phyloP scores from a whole-genome alignment of 805 yeast genomes.

The Tetrapisispora namnaoensis region DNA sequence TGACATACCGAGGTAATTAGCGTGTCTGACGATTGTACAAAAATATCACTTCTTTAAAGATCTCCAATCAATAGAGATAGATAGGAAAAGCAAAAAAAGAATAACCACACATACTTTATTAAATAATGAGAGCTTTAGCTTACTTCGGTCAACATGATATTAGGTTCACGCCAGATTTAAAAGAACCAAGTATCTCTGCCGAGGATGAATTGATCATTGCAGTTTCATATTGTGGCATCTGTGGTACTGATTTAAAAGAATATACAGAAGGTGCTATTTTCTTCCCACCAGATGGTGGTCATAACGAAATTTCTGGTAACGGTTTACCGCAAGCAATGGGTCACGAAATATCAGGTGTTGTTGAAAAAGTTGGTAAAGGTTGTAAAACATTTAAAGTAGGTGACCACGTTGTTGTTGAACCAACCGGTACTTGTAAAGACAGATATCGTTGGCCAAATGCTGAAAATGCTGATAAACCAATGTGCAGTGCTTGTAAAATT shows the following conservation, averaged over 20 bases:
- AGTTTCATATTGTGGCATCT: slow-evolving; percentile 49
- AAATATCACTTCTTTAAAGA: no score
- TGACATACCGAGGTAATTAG: no score
- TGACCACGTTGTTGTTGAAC: slow-evolving; percentile 54
- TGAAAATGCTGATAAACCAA: slow-evolving; percentile 18
- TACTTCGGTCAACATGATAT: slow-evolving; percentile 39
- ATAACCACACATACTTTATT: neutral
- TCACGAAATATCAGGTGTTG: slow-evolving; percentile 44
- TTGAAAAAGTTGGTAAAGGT: slow-evolving; percentile 36
- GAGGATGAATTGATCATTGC: slow-evolving; percentile 36
- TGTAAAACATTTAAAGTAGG: slow-evolving; percentile 40
- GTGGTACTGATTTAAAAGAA: slow-evolving; percentile 56
- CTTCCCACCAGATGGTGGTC: slow-evolving; percentile 34
- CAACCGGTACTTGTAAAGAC: slow-evolving; percentile 49
- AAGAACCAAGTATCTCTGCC: slow-evolving; percentile 30
- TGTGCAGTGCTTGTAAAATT: slow-evolving; percentile 41
- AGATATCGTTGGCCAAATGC: slow-evolving; percentile 32
- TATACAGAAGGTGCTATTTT: slow-evolving; percentile 51
- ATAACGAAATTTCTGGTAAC: slow-evolving; percentile 33
- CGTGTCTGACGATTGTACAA: no score
- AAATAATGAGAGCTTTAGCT: slow-evolving; percentile 39
- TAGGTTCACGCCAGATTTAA: slow-evolving; percentile 30
- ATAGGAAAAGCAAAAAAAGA: neutral
- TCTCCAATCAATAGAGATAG: neutral
- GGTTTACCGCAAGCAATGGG: slow-evolving; percentile 41